Percentiles rank a stretch among this genome's conserved stretches.
These are phyloP conservation scores for Claviceps sp. DNA, from an alignment of 2,329 filamentous ascomycete species.

Conservation along the genomic window DNA sequence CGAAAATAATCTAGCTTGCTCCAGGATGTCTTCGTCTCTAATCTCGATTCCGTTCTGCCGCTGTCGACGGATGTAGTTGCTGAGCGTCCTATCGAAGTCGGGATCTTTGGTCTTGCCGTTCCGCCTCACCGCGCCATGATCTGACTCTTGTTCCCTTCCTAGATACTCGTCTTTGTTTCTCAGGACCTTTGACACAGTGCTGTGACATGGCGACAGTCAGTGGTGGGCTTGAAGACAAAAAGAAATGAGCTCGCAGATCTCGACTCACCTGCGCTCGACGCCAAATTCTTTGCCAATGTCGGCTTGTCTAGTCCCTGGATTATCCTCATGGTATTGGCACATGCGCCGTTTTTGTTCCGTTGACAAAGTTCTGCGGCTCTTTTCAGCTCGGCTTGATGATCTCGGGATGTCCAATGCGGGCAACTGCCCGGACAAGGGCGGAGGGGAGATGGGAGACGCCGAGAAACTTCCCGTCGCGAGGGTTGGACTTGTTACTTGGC, in stretches of 20 bases:
- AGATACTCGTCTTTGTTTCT: conserved; percentile 92
- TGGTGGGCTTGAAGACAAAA: not conserved
- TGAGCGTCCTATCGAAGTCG: conserved; percentile 82
- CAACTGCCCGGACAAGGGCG: conserved; percentile 38
- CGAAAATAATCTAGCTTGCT: conserved; percentile 73
- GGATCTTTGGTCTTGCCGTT: conserved; percentile 68
- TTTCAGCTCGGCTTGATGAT: conserved; percentile 31
- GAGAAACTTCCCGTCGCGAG: conserved; percentile 40
- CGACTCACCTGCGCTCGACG: conserved; percentile 81
- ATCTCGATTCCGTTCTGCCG: conserved; percentile 62
- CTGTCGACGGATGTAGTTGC: conserved; percentile 75
- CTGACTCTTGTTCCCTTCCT: conserved; percentile 62
- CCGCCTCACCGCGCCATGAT: conserved; percentile 46
- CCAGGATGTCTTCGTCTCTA: conserved; percentile 68
- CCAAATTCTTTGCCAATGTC: conserved; percentile 94
- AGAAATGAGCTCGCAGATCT: not conserved
- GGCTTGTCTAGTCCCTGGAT: conserved; percentile 84
- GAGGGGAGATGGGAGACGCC: conserved; percentile 44
- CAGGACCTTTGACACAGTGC: conserved; percentile 96
- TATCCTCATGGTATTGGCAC: conserved; percentile 86
- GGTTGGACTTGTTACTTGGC: conserved; percentile 62
- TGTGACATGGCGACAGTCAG: conserved; percentile 24
- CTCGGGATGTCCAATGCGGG: conserved; percentile 23
- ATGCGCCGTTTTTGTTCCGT: conserved; percentile 82
- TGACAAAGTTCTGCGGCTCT: conserved; percentile 75